Conservation (phyloP, 106 monocot species). For the Dendrobium chrysotoxum region DNA sequence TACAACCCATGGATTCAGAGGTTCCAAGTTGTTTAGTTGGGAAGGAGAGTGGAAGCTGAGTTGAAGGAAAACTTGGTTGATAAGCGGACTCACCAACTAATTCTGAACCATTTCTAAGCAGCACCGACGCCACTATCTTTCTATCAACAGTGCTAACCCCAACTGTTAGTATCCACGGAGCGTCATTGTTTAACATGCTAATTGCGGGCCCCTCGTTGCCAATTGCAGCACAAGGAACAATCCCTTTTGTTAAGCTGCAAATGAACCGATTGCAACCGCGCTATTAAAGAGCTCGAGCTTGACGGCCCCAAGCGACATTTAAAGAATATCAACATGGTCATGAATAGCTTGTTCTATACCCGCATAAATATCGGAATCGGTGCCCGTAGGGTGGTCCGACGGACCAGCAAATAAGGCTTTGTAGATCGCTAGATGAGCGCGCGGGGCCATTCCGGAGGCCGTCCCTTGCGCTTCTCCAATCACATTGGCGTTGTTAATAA, state of each 20-base stretch:
- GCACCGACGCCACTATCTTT: constrained; percentile 1
- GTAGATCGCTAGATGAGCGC: constrained; percentile 23
- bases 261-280: constrained; percentile 13
- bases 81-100: constrained; percentile 10
- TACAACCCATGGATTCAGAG: not conserved
- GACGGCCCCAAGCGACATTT: not conserved
- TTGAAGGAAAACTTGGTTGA: not conserved
- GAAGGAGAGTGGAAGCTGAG: constrained; percentile 7
- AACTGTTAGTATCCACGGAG: constrained; percentile 24
- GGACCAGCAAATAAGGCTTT: constrained; percentile 8
- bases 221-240: constrained; percentile 6
- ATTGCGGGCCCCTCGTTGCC: constrained; percentile 9
- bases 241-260: constrained; percentile 8
- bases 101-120: constrained; percentile 13
- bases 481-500: constrained; percentile 8
- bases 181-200: constrained; percentile 10
- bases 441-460: constrained; percentile 18
- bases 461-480: constrained; percentile 10
- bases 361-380: not conserved
- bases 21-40: not conserved
- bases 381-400: not conserved
- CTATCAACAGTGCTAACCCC: constrained; percentile 17
- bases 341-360: constrained; percentile 21
- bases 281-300: not conserved
- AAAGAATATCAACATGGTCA: constrained; percentile 19